These are phyloP conservation scores for Silene conica DNA, from an alignment of 148 eudicot species.

Conservation along the genomic window DNA sequence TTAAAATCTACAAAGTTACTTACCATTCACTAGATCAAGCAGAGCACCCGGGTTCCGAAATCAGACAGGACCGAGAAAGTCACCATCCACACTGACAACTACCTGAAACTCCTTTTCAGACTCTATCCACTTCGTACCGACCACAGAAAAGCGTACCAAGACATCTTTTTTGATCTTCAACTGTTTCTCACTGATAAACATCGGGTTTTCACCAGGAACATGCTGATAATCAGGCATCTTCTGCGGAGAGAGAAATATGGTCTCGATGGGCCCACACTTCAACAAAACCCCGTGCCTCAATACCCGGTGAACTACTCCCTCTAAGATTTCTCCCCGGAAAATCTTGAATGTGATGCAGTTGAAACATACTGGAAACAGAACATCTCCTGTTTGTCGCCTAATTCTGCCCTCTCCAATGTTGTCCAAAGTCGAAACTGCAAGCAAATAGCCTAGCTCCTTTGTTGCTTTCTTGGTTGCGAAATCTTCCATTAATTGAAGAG, in stretches of 20 bases:
- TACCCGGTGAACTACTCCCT: slow-evolving; percentile 55
- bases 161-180: slow-evolving; percentile 53
- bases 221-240: slow-evolving; percentile 57
- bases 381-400: slow-evolving; percentile 54
- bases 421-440: slow-evolving; percentile 50
- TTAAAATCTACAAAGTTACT: not conserved
- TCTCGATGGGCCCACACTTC: slow-evolving; percentile 58
- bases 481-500: slow-evolving; percentile 49
- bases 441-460: slow-evolving; percentile 50
- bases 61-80: slow-evolving; percentile 55
- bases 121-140: slow-evolving; percentile 55
- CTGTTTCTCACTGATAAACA: slow-evolving; percentile 51
- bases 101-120: slow-evolving; percentile 55
- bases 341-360: slow-evolving; percentile 53
- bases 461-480: slow-evolving; percentile 56
- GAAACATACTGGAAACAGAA: slow-evolving; percentile 59
- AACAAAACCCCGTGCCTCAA: slow-evolving; percentile 58
- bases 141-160: slow-evolving; percentile 39
- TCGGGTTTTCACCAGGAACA: slow-evolving; percentile 59
- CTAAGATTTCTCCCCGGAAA: slow-evolving; percentile 51
- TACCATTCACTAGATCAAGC: not conserved
- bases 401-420: slow-evolving; percentile 60
- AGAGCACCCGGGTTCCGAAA: not conserved
- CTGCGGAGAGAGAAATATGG: slow-evolving; percentile 49
- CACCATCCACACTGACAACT: slow-evolving; percentile 57